These are phyloP conservation scores for Apiospora phragmitis DNA, from an alignment of 2,329 filamentous ascomycete genomes.

Conservation along the genomic window DNA sequence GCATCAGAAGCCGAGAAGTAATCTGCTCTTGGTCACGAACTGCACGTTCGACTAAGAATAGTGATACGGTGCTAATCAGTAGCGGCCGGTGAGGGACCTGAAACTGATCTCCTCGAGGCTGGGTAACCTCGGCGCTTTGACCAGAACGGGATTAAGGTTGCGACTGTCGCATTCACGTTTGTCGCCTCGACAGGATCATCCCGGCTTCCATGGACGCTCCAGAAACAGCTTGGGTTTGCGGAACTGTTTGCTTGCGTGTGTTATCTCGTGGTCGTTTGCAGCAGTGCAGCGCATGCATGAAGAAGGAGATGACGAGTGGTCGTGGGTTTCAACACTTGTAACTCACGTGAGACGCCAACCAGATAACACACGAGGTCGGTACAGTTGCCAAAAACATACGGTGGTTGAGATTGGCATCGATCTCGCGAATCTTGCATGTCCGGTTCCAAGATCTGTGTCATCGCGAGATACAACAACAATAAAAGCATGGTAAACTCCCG, in stretches of 20 bases:
- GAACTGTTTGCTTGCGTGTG: background rate
- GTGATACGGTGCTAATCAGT: background rate
- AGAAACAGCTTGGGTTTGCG: background rate
- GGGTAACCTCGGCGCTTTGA: background rate
- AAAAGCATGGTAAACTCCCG: background rate
- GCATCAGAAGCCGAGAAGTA: background rate
- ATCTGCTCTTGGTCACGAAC: background rate
- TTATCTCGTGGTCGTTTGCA: background rate
- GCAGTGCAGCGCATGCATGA: background rate
- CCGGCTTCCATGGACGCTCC: background rate
- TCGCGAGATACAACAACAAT: background rate
- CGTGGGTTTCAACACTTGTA: background rate
- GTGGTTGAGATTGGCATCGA: background rate
- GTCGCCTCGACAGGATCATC: background rate
- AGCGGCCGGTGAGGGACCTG: background rate
- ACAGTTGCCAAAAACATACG: background rate
- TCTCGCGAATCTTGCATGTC: background rate
- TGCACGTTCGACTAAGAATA: background rate
- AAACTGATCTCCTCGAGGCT: background rate
- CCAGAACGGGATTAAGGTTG: background rate
- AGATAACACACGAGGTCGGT: background rate
- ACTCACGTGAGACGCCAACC: background rate
- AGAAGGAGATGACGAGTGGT: background rate
- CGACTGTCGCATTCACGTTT: background rate
- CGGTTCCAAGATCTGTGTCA: background rate